Base-by-base conservation (phyloP, 768 basidiomycete species). In the Fibroporia radiculosa region DNA sequence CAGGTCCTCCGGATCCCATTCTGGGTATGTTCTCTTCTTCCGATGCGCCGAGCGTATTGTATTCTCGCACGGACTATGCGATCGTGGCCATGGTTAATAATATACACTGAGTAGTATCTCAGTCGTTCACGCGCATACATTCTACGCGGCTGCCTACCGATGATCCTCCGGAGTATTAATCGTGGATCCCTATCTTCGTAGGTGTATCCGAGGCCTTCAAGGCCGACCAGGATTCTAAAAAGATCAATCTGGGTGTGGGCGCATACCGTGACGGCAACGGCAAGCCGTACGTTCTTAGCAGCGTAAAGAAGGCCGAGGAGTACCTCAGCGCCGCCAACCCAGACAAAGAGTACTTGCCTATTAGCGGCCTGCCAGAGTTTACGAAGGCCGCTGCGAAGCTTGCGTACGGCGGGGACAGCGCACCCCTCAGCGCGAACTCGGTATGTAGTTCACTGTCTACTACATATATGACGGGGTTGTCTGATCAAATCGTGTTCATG, bases 161-260 rank as follows among this genome's bases (percentile, higher is more conserved):
- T 7, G 25, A 22, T 46, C 29, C 31, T 22, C 35, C 34, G 33
- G 22, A 24, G 32, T 40, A 40, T 41, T 52, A 38, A 48, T 45
- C 28, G 31, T 25, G 18, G 13, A 34, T 4, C 22, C 26, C 33
- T 23, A 18, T 23, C 45, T 26, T 35, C 23, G 13, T 55, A 89
- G 86, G 89, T 50, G 76, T 99, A 39, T 85, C 88, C 23, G 95
- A 97, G 61, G 91, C 92, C 23, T 99, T 93, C 80, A 96, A 93
- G 71, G 90, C 91, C 34, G 92, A 97, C 77, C 83, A 80, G 57
- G 81, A 87, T 63, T 72, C 87, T 14, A 81, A 82, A 53, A 98
- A 98, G 66, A 95, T 99, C 60, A 99, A 98, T 69, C 75, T 99
- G 47, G 96, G 96, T 60, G 96, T 97, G 53, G 96, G 96, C 57